Conservation (phyloP, 805 yeast genomes). For the Kazachstania bromeliacearum region DNA sequence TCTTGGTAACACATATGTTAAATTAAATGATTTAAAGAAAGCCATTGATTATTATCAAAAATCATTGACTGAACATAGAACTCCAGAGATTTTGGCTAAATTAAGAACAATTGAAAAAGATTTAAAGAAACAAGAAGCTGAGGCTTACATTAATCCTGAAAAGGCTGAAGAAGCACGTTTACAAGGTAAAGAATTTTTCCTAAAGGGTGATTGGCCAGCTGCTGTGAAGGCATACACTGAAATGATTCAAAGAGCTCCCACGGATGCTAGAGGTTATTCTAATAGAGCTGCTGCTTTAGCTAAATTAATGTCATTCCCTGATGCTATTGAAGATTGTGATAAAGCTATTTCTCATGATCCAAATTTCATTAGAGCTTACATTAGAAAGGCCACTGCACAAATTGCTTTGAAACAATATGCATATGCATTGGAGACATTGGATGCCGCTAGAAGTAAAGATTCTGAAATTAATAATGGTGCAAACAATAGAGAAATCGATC, state of each 20-base stretch:
- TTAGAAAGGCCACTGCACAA: constrained; percentile 92
- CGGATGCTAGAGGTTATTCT: constrained; percentile 92
- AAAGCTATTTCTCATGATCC: constrained; percentile 84
- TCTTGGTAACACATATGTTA: constrained; percentile 73
- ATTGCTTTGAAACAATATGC: constrained; percentile 83
- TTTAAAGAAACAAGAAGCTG: constrained; percentile 66
- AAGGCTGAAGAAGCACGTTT: constrained; percentile 94
- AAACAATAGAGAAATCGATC: constrained; percentile 68
- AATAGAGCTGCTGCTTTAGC: constrained; percentile 97
- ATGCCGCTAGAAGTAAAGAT: constrained; percentile 70
- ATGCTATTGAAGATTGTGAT: constrained; percentile 88
- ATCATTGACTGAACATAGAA: constrained; percentile 93
- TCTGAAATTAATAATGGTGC: constrained; percentile 50
- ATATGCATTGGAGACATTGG: constrained; percentile 71
- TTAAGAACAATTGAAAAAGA: constrained; percentile 82
- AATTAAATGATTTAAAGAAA: constrained; percentile 57
- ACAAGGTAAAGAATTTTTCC: constrained; percentile 81
- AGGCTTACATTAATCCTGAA: constrained; percentile 75
- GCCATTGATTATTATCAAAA: constrained; percentile 79
- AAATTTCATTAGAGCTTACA: constrained; percentile 82
- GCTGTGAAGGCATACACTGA: constrained; percentile 93
- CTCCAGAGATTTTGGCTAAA: constrained; percentile 84
- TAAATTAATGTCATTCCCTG: constrained; percentile 94
- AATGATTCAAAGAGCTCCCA: constrained; percentile 95
- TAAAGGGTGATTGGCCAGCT: constrained; percentile 90